Evolutionary conservation across 169 alveolate genomes (phyloP).

Genomic region (Babesia bigemina): DNA sequence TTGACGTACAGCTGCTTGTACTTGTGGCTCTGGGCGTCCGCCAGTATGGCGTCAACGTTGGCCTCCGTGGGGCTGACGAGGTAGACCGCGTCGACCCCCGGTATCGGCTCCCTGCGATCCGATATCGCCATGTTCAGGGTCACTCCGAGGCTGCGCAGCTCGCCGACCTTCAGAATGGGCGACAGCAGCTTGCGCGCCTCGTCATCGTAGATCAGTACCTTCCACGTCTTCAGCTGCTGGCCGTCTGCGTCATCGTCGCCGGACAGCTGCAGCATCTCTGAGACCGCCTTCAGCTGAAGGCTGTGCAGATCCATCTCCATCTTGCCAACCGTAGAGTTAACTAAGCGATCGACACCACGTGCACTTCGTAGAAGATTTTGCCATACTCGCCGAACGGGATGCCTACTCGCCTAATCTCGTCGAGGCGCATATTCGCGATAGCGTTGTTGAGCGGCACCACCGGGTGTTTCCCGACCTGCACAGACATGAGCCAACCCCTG

Average conservation of each 20-base stretch:
- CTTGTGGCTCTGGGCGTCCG: conserved; percentile 80
- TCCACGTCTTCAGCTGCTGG: conserved; percentile 79
- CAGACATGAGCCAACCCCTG: too few relatives aligned
- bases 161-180: conserved; percentile 83
- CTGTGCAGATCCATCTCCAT: conserved; percentile 58
- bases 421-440: conserved; percentile 74
- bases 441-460: conserved; percentile 72
- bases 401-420: conserved; percentile 77
- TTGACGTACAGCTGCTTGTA: conserved; percentile 82
- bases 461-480: conserved; percentile 75
- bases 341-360: conserved; percentile 48
- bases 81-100: conserved; percentile 88
- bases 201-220: conserved; percentile 81
- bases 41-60: conserved; percentile 71
- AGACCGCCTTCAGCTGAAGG: conserved; percentile 37
- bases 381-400: conserved; percentile 71
- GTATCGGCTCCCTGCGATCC: conserved; percentile 76
- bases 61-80: conserved; percentile 69
- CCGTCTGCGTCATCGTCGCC: conserved; percentile 64
- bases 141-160: conserved; percentile 84
- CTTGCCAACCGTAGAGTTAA: neutral
- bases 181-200: conserved; percentile 78
- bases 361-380: conserved; percentile 72
- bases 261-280: conserved; percentile 57
- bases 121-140: conserved; percentile 78